Evolutionary conservation across 2,329 filamentous ascomycete genomes (phyloP), one percentile per base, ranked within the genome.

Genomic region (Coniella lustricola): DNA sequence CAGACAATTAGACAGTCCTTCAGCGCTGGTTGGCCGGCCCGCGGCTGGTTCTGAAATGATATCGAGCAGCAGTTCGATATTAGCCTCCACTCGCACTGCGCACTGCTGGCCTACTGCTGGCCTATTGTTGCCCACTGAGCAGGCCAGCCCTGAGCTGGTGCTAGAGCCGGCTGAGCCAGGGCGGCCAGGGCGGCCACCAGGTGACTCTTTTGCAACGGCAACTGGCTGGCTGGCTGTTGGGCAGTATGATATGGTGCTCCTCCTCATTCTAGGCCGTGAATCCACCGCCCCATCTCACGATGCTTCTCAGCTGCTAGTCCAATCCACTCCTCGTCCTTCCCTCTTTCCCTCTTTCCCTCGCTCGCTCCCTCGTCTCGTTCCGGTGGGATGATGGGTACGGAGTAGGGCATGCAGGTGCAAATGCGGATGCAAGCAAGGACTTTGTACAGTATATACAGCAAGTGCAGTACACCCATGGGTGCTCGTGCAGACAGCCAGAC

Each of bases 21-120:
- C 5, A 5, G 5, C 25, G 25, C 25, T 29, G 25, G 25, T 29
- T 29, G 25, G 25, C 25, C 25, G 25, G 25, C 5, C 10, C 25
- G 25, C 25, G 10, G 25, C 25, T 29, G 5, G 25, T 29, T 29
- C 10, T 29, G 25, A 29, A 29, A 29, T 29, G 25, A 29, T 29
- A 29, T 22, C 9, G 37, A 43, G 49, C 39, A 55, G 14, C 55
- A 53, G 55, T 48, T 54, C 55, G 54, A 51, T 52, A 55, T 55
- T 56, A 56, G 54, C 56, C 53, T 55, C 53, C 44, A 43, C 50
- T 53, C 45, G 21, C 48, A 50, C 51, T 41, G 49, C 43, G 38
- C 34, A 21, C 35, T 33, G 36, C 45, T 46, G 45, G 45, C 48
- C 48, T 51, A 21, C 35, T 33, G 36, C 45, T 46, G 45, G 45